Evolutionary conservation across 1,284 basidiomycete species (phyloP), one percentile per base, ranked within the genome.

Genomic region (Microbotryum silenes-acaulis): DNA sequence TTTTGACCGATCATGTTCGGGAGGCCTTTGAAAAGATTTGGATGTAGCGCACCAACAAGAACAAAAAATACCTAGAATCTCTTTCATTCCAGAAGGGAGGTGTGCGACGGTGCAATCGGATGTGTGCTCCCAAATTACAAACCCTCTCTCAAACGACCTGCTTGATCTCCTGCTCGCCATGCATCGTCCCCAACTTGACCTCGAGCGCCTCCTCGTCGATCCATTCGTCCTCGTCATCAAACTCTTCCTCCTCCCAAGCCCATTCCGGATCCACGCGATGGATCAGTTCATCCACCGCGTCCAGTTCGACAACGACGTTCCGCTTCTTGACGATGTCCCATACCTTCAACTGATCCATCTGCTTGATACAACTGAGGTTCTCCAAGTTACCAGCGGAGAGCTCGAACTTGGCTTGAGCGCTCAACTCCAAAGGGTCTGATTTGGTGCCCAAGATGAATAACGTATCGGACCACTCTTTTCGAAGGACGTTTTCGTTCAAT

Each of bases 241-340:
- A 60, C 6, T 55, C 52, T 14, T 57, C 33, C 49, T 53, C 31
- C 27, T 56, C 54, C 25, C 44, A 20, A 23, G 45, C 54, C 37
- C 31, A 56, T 10, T 42, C 60, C 25, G 67, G 67, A 61, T 69
- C 67, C 23, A 65, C 51, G 21, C 65, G 53, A 16, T 33, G 31
- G 31, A 64, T 60, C 18, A 69, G 49, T 4, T 54, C 57, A 50
- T 69, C 67, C 49, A 69, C 61, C 6, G 63, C 63, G 8, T 59
- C 63, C 51, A 69, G 62, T 47, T 69, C 67, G 48, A 69, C 6
- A 25, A 69, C 31, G 51, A 69, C 63, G 42, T 58, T 67, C 20
- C 56, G 29, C 20, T 63, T 53, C 55, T 65, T 64, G 59, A 69
- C 54, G 47, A 69, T 55, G 42, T 69, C 67, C 61, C 62, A 69